Evolutionary conservation across 1,284 basidiomycete genomes (phyloP).

Genomic region (Trametes hirsuta): DNA sequence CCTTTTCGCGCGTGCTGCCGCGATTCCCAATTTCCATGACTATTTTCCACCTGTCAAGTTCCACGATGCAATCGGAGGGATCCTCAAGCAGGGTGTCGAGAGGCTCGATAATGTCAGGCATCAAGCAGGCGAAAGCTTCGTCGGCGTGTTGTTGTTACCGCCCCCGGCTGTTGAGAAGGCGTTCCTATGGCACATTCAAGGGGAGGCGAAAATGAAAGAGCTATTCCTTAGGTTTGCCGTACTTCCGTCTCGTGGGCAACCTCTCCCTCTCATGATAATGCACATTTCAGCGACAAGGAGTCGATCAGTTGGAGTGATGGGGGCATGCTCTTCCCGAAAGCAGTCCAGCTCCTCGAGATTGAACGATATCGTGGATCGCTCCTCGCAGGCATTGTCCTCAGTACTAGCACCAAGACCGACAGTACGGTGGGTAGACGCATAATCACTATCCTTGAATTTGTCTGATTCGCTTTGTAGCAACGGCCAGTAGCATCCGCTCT

Average conservation of each 20-base stretch:
- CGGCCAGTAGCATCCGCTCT: slow-evolving; percentile 67
- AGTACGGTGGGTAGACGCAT: slow-evolving; percentile 64
- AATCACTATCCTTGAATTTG: not conserved
- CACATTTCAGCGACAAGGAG: slow-evolving; percentile 37
- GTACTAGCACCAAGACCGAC: slow-evolving; percentile 79
- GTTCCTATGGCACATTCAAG: slow-evolving; percentile 53
- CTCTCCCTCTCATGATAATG: not conserved
- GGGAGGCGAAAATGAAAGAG: slow-evolving; percentile 47
- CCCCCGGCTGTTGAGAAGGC: slow-evolving; percentile 45
- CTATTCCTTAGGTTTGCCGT: slow-evolving; percentile 59
- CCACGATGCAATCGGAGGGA: slow-evolving; percentile 61
- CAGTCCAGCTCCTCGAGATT: slow-evolving; percentile 70
- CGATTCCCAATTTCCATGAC: slow-evolving; percentile 46
- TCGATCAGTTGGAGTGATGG: slow-evolving; percentile 67
- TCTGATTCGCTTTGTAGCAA: slow-evolving; percentile 52
- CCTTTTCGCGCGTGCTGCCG: slow-evolving; percentile 46
- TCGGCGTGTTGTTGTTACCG: slow-evolving; percentile 51
- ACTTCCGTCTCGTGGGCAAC: not conserved
- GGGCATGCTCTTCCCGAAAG: slow-evolving; percentile 70
- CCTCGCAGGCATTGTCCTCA: slow-evolving; percentile 75
- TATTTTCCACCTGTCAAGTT: slow-evolving; percentile 67
- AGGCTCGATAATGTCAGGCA: slow-evolving; percentile 89
- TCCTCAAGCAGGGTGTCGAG: slow-evolving; percentile 90
- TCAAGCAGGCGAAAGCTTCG: slow-evolving; percentile 69
- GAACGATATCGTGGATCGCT: slow-evolving; percentile 62